Base-by-base conservation (phyloP, 805 yeast genomes). In the Ogataea angusta region DNA sequence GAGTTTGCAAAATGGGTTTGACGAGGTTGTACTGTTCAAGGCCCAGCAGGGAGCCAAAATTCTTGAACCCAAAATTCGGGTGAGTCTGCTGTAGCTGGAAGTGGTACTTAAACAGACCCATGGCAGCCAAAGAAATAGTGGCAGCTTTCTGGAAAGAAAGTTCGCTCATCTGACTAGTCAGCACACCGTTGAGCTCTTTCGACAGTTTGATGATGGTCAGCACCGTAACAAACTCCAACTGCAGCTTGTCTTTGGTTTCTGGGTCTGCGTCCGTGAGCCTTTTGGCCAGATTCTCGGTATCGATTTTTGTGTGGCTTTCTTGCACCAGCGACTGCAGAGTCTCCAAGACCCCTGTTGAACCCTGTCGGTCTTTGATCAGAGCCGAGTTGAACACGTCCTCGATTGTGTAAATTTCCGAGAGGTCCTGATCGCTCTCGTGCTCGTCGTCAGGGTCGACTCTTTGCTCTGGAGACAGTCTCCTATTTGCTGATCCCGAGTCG, bases 171-270 rank as follows among this genome's bases (percentile, higher is more conserved):
- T 45, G 28, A 1, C 45, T 37, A 8, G 26, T 24, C 5, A 49
- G 10, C n/a, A 54, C 22, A 4, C 19, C 7, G 12, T 44, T 45
- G 3, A 57, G 24, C 18, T 53, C 50, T 17, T 41, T 44, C 3
- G 39, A 33, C 1, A 47, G 26, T 30, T 47, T 57, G 7, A 53
- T 39, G 12, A 58, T 52, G 12, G 60, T 51, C 16, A 50, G 18
- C 2, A 56, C 56, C 1, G 63, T 52, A 6, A 57, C 47, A 3
- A 60, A 40, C 38, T 60, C 65, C 6, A 60, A 34, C 30, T 51
- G 52, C 17, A 34, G 35, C 19, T 48, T 42, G 12, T 45, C 46
- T 27, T 24, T 38, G 16, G 21, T 9, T 14, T 19, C 31, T 13
- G 48, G 26, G 21, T 43, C 32, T 9, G 36, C 28, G 12, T 36